Conservation (phyloP, 257 asterid genomes). For the Capsicum rhomboideum region DNA sequence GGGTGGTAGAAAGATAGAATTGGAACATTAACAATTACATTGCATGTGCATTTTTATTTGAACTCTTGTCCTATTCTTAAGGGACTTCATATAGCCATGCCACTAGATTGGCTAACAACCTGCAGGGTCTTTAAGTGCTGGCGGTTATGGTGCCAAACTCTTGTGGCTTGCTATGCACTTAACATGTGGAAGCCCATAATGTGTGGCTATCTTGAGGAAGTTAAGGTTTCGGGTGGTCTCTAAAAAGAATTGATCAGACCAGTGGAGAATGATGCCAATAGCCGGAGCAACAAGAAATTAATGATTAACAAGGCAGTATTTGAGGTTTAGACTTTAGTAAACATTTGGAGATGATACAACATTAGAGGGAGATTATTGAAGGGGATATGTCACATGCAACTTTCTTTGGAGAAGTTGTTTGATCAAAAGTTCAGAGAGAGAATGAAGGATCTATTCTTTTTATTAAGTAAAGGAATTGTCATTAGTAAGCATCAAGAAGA, state of each 20-base stretch:
- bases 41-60: not conserved
- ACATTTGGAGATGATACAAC: not conserved
- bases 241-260: not conserved
- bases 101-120: not conserved
- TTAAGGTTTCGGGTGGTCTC: not conserved
- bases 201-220: not conserved
- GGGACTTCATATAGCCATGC: not conserved
- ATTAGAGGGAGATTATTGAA: not conserved
- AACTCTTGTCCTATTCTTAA: not conserved
- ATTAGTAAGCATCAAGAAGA: not conserved
- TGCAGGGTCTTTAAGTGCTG: not conserved
- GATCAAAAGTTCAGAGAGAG: not conserved
- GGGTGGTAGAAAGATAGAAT: not conserved
- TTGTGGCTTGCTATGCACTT: not conserved
- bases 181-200: not conserved
- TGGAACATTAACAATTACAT: not conserved
- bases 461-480: not conserved
- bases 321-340: not conserved
- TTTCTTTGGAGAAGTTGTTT: not conserved
- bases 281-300: not conserved
- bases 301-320: not conserved
- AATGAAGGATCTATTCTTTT: not conserved
- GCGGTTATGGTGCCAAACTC: not conserved
- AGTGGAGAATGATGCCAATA: not conserved
- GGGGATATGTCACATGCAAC: not conserved